Evolutionary conservation across 140 eudicot genomes (phyloP), one percentile per base, ranked within the genome.

Genomic region (Bidens hawaiensis): DNA sequence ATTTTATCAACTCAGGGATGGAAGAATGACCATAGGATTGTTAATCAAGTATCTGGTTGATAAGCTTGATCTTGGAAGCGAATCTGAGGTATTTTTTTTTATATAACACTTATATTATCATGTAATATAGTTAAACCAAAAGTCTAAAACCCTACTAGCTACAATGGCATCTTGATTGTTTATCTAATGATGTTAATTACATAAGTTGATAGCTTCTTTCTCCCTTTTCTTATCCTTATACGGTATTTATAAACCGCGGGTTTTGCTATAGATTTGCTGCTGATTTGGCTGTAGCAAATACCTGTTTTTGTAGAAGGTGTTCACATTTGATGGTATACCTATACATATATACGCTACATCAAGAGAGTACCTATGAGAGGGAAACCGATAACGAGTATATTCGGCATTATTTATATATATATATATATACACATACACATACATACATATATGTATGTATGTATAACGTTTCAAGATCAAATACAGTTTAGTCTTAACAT

Each of bases 21-120:
- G 97, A 41, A 84, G 81, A 60, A 89, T 84, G 97, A 83, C 89
- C 1, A 71, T 89, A 69, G 79, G 94, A 56, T 60, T 86, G 67
- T 75, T 89, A 50, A 78, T 81, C 51, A 89, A 86, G 78, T 89
- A 89, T 72, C 78, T 89, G 75, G 97, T 76, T 75, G 86, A 79
- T 69, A 89, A 89, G 87, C 85, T 89, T 60, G 67, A 74, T 53
- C 81, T 89, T 75, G 94, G 79, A 62, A 76, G 75, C 46, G 97
- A 89, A 81, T 83, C 97, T 5, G 82, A 86, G 97, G 97, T 89
- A 83, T 23, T 82, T 72, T 21, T 24, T 5, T 43, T 26, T 42
- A 1, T 36, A 34, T 38, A 36, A 14, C 31, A 23, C 31, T 49
- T 9, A 10, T 47, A 64, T 9, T 15, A 18, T 22, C 16, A 64